Evolutionary conservation across 257 asterid species (phyloP), one percentile per base, ranked within the genome.

Genomic region (Salvia hispanica): DNA sequence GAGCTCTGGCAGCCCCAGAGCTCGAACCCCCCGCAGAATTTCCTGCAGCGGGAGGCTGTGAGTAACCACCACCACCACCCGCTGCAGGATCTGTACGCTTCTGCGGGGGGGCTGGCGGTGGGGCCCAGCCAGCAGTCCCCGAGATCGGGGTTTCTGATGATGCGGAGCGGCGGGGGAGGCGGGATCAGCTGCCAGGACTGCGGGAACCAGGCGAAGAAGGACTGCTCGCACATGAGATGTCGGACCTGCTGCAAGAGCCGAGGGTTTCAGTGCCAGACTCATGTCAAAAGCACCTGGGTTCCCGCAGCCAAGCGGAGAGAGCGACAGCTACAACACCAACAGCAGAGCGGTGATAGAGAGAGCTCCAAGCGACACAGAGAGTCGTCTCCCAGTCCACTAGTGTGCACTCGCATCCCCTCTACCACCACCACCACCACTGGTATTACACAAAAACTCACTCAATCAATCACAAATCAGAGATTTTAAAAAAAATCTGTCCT

Each of bases 101-200:
- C 90, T 2, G 88, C 81, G 1, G 86, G 76, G 0, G 90, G 87
- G 6, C 72, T 83, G 47, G 91, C 77, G 2, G 82, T 75, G 36
- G 91, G 95, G 28, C 78, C 84, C 6, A 80, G 84, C 64, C 77
- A 82, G 7, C 72, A 67, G 47, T 69, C 86, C 3, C 73, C 84
- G 28, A 77, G 89, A 72, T 81, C 89, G 69, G 85, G 82, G 25
- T 83, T 87, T 16, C 62, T 85, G 43, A 83, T 84, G 96, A 92
- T 84, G 91, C 82, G 92, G 33, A 80, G 84, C 52, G 50, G 84
- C 11, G 80, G 83, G 6, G 80, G 83, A 13, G 76, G 93, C 5
- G 96, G 96, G 15, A 83, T 88, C 28, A 89, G 96, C 70, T 91
- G 98, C 74, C 96, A 91, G 13, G 97, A 90, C 53, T 90, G 97